phyloP scores from a whole-genome alignment of 306 rosid species.

The Cotoneaster glaucophyllus region DNA sequence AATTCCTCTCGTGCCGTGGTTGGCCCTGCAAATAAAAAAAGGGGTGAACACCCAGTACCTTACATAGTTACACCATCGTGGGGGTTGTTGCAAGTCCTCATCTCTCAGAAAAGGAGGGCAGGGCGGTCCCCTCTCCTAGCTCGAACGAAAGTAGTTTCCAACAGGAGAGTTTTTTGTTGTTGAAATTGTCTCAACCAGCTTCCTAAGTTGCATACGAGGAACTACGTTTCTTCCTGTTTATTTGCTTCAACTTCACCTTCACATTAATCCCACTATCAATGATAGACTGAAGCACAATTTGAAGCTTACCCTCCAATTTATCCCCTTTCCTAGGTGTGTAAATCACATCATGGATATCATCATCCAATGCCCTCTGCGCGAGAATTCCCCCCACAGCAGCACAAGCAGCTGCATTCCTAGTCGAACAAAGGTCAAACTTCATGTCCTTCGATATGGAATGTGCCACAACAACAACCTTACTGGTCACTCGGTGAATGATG shows the following conservation, averaged over 20 bases:
- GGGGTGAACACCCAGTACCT: neutral
- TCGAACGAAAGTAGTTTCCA: neutral
- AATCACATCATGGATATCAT: slow-evolving; percentile 70
- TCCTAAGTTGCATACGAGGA: slow-evolving; percentile 4
- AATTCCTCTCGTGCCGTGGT: neutral
- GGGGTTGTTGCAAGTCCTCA: neutral
- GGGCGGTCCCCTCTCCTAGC: neutral
- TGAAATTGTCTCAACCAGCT: neutral
- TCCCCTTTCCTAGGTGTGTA: slow-evolving; percentile 88
- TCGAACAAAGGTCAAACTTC: slow-evolving; percentile 68
- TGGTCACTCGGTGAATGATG: slow-evolving; percentile 64
- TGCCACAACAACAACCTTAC: slow-evolving; percentile 82
- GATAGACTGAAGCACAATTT: slow-evolving; percentile 37
- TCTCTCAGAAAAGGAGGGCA: too few relatives aligned
- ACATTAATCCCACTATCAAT: slow-evolving; percentile 50
- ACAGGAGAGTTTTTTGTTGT: neutral
- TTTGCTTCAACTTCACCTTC: slow-evolving; percentile 74
- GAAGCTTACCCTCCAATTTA: slow-evolving; percentile 69
- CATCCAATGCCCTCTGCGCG: slow-evolving; percentile 82
- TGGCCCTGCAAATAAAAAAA: neutral
- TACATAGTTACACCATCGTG: neutral
- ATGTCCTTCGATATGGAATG: slow-evolving; percentile 84
- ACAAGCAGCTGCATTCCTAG: slow-evolving; percentile 65
- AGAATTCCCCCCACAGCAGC: slow-evolving; percentile 76
- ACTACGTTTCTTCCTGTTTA: slow-evolving; percentile 31